phyloP scores from a whole-genome alignment of 2,329 filamentous ascomycete genomes.

The Tolypocladium tropicale region DNA sequence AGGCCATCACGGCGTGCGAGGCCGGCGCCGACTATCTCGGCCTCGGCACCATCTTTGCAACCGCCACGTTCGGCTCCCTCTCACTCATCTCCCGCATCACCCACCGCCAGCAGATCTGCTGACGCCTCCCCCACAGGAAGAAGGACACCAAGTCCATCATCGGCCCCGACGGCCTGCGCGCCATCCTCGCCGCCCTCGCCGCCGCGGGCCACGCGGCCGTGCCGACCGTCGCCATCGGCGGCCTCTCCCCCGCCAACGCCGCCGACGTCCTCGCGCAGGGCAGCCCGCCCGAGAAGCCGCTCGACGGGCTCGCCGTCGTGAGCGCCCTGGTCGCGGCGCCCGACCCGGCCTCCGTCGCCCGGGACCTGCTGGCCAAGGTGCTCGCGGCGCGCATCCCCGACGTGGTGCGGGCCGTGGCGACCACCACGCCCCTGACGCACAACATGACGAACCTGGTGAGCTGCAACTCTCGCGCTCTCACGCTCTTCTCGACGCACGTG shows the following conservation, averaged over 20 bases:
- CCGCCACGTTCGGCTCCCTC: constrained; percentile 51
- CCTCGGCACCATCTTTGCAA: constrained; percentile 82
- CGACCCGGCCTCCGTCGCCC: constrained; percentile 55
- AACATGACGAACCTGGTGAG: constrained; percentile 88
- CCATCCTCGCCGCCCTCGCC: constrained; percentile 46
- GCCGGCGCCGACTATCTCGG: constrained; percentile 85
- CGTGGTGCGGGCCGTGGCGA: constrained; percentile 51
- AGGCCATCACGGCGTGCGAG: constrained; percentile 61
- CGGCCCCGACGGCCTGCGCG: constrained; percentile 42
- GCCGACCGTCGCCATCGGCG: constrained; percentile 76
- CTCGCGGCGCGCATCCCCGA: constrained; percentile 38
- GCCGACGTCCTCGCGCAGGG: constrained; percentile 65
- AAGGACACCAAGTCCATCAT: constrained; percentile 67
- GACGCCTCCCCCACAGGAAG: constrained; percentile 44
- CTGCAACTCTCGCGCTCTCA: too few relatives aligned
- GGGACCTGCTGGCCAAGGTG: constrained; percentile 36
- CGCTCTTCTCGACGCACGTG: neutral
- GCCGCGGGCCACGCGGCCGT: constrained; percentile 32
- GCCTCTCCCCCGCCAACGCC: constrained; percentile 68
- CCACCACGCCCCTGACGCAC: constrained; percentile 65
- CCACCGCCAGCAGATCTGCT: neutral
- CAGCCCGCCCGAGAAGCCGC: constrained; percentile 37
- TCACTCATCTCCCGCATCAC: neutral
- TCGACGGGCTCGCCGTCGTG: constrained; percentile 81
- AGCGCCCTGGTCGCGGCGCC: constrained; percentile 73